Conservation (phyloP, 78 protist genomes). For the Polysphondylium violaceum region DNA sequence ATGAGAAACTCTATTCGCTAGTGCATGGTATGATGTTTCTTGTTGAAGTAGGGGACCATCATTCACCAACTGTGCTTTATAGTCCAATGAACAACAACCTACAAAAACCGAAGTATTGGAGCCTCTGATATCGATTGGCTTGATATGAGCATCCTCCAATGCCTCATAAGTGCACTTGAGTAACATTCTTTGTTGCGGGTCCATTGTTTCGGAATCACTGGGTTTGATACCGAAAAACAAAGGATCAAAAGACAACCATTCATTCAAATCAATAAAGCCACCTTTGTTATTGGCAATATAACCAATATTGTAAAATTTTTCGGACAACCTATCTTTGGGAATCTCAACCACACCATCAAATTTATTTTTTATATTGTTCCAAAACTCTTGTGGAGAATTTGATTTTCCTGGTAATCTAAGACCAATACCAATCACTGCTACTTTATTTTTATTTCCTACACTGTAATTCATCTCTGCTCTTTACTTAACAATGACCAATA, state of each 20-base stretch:
- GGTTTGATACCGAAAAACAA: constrained; percentile 52
- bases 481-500: no score
- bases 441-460: no score
- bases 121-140: background rate
- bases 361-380: constrained; percentile 11
- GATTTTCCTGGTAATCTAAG: constrained; percentile 78
- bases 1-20: no score
- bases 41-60: no score
- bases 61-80: no score
- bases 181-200: constrained; percentile 86
- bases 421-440: constrained; percentile 85
- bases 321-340: constrained; percentile 42
- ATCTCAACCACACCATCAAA: constrained; percentile 43
- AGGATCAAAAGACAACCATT: constrained; percentile 71
- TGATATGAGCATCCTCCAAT: constrained; percentile 37
- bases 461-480: no score
- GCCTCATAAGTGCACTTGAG: constrained; percentile 64
- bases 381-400: constrained; percentile 45
- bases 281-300: constrained; percentile 40
- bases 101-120: constrained; percentile 8
- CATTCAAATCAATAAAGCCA: constrained; percentile 40
- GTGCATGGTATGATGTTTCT: no score
- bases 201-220: constrained; percentile 69
- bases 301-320: background rate
- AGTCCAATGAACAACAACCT: no score